Evolutionary conservation across 768 basidiomycete genomes (phyloP).

Genomic region (Leccinum barrowsii): DNA sequence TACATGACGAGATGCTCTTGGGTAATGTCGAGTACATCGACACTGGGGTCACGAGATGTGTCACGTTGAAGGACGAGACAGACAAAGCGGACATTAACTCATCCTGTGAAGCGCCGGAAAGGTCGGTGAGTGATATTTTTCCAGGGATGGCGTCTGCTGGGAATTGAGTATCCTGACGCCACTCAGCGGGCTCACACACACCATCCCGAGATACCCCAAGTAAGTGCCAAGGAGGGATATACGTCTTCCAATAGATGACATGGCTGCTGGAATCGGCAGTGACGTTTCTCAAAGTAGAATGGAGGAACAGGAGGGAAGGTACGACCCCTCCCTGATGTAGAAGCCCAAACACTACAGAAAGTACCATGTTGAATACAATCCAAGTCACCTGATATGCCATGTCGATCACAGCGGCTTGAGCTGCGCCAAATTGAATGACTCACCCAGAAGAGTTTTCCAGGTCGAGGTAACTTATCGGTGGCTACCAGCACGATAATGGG

Average conservation of each 20-base stretch:
- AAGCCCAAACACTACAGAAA: slow-evolving; percentile 35
- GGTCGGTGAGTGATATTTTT: slow-evolving; percentile 25
- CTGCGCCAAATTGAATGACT: slow-evolving; percentile 1
- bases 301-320: slow-evolving; percentile 35
- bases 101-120: slow-evolving; percentile 25
- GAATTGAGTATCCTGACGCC: neutral
- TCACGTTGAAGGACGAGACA: slow-evolving; percentile 3
- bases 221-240: slow-evolving; percentile 37
- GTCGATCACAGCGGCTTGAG: neutral
- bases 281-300: slow-evolving; percentile 18
- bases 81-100: slow-evolving; percentile 18
- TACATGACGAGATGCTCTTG: slow-evolving; percentile 17
- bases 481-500: slow-evolving; percentile 30
- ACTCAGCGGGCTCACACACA: slow-evolving; percentile 2
- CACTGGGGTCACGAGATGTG: slow-evolving; percentile 32
- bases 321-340: slow-evolving; percentile 41
- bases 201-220: slow-evolving; percentile 28
- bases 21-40: slow-evolving; percentile 25
- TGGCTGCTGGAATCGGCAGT: slow-evolving; percentile 3
- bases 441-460: slow-evolving; percentile 33
- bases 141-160: slow-evolving; percentile 24
- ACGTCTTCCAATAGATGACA: slow-evolving; percentile 40
- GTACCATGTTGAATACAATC: slow-evolving; percentile 26
- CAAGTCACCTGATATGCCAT: slow-evolving; percentile 23
- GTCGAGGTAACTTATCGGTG: slow-evolving; percentile 25